phyloP scores from a whole-genome alignment of 805 yeast species.

The Wickerhamiella musiphila region DNA sequence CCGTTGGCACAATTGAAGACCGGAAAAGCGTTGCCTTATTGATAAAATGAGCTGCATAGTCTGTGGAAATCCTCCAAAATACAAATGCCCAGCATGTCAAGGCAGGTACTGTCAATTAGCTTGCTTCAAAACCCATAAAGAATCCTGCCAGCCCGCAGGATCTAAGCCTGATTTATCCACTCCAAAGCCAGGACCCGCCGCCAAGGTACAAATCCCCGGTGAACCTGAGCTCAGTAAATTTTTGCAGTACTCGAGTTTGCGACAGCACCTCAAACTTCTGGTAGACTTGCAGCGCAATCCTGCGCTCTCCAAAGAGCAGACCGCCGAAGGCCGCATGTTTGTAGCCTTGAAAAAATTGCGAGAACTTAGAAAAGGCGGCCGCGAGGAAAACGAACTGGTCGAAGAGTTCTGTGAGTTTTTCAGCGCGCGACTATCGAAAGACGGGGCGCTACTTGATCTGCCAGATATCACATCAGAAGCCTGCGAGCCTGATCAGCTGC shows the following conservation, averaged over 20 bases:
- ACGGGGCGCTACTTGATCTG: no score
- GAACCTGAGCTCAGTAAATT: conserved; percentile 31
- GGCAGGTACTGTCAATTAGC: conserved; percentile 32
- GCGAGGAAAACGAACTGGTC: conserved; percentile 46
- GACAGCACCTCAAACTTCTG: conserved; percentile 35
- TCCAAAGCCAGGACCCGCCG: neutral
- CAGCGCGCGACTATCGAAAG: no score
- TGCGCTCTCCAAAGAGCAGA: conserved; percentile 30
- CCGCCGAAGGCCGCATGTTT: conserved; percentile 36
- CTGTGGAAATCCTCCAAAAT: conserved; percentile 20
- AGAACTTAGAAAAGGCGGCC: conserved; percentile 44
- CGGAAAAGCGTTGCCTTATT: no score
- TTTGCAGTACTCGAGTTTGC: conserved; percentile 36
- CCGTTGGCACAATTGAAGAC: no score
- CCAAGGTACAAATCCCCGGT: conserved; percentile 1
- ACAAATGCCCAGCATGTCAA: conserved; percentile 39
- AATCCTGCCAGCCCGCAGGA: conserved; percentile 21
- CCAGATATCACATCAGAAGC: no score
- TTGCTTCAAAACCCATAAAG: conserved; percentile 36
- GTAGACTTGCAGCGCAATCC: conserved; percentile 32
- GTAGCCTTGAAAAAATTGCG: conserved; percentile 45
- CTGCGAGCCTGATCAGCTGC: no score
- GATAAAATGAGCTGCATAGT: no score
- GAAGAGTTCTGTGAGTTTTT: conserved; percentile 42
- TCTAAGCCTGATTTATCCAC: conserved; percentile 7